Percentiles rank a stretch among this genome's conserved stretches.
phyloP scores from a whole-genome alignment of 2,329 filamentous ascomycete species.

The Exophiala viscosa region DNA sequence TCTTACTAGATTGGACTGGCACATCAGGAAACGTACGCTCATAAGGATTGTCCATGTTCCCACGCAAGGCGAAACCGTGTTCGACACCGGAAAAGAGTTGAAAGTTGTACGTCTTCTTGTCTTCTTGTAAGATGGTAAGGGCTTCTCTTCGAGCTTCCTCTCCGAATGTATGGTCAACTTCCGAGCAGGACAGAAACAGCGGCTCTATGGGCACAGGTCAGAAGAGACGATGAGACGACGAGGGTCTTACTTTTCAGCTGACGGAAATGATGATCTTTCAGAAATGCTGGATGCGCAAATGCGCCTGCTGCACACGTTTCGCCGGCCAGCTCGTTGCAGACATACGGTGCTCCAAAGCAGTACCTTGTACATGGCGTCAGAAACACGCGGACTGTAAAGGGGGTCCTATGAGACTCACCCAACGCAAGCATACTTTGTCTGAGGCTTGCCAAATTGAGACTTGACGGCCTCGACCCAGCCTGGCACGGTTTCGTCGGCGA shows the following conservation, averaged over 20 bases:
- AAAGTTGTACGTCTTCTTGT: slow-evolving; percentile 24
- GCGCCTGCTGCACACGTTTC: slow-evolving; percentile 43
- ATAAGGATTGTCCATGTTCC: slow-evolving; percentile 22
- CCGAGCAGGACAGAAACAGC: slow-evolving; percentile 20
- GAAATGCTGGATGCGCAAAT: slow-evolving; percentile 50
- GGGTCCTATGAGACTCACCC: slow-evolving; percentile 10
- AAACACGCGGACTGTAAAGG: not conserved
- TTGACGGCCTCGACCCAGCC: slow-evolving; percentile 43
- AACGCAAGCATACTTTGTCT: slow-evolving; percentile 23
- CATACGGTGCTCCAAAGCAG: slow-evolving; percentile 42
- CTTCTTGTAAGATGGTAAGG: slow-evolving; percentile 21
- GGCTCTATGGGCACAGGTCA: slow-evolving; percentile 9
- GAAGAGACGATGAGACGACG: not conserved
- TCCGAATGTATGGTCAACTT: slow-evolving; percentile 19
- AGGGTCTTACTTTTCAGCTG: slow-evolving; percentile 30
- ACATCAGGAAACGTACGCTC: slow-evolving; percentile 11
- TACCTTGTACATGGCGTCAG: slow-evolving; percentile 10
- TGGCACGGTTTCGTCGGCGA: slow-evolving; percentile 44
- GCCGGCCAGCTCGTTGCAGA: slow-evolving; percentile 40
- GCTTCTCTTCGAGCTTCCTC: slow-evolving; percentile 18
- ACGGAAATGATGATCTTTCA: slow-evolving; percentile 47
- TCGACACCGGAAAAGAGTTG: slow-evolving; percentile 29
- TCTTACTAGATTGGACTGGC: not conserved
- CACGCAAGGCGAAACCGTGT: slow-evolving; percentile 29
- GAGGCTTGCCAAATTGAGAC: slow-evolving; percentile 33